Conservation (phyloP, 2,329 filamentous ascomycete species). For the Raffaelea albimanens region DNA sequence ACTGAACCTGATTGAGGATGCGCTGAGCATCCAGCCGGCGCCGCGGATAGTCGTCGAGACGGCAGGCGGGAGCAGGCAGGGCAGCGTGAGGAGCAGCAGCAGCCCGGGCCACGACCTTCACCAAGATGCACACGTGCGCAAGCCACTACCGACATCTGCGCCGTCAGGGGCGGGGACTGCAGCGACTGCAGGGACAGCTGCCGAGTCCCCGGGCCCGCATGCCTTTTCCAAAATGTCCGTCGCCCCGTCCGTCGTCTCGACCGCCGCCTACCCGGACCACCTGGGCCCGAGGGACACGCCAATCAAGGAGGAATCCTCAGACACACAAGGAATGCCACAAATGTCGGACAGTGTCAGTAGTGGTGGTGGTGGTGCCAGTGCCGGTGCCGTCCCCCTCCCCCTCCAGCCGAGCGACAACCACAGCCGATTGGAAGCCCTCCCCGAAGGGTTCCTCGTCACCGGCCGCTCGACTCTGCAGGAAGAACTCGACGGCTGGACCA, state of each 20-base stretch:
- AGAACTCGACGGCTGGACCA: slow-evolving; percentile 25
- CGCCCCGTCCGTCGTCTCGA: no score
- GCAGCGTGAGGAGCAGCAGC: no score
- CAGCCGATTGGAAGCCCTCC: slow-evolving; percentile 21
- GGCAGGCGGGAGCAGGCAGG: no score
- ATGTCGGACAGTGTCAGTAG: no score
- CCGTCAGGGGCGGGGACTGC: background rate
- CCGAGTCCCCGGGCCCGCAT: no score
- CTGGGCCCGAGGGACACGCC: no score
- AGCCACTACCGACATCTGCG: background rate
- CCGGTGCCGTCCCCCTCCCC: background rate
- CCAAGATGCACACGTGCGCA: background rate
- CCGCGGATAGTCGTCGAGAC: background rate
- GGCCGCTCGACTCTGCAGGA: slow-evolving; percentile 24
- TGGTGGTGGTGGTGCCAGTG: background rate
- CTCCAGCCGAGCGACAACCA: background rate
- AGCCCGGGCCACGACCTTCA: no score
- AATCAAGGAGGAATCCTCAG: no score
- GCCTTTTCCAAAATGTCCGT: no score
- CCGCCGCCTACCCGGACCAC: no score
- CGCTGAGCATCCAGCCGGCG: slow-evolving; percentile 8
- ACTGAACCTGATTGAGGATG: slow-evolving; percentile 19
- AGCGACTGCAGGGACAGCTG: background rate
- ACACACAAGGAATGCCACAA: no score
- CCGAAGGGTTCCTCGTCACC: slow-evolving; percentile 22